Percentiles rank a stretch among this genome's conserved stretches.
Conservation (phyloP, 169 alveolate species). For the Besnoitia besnoiti region DNA sequence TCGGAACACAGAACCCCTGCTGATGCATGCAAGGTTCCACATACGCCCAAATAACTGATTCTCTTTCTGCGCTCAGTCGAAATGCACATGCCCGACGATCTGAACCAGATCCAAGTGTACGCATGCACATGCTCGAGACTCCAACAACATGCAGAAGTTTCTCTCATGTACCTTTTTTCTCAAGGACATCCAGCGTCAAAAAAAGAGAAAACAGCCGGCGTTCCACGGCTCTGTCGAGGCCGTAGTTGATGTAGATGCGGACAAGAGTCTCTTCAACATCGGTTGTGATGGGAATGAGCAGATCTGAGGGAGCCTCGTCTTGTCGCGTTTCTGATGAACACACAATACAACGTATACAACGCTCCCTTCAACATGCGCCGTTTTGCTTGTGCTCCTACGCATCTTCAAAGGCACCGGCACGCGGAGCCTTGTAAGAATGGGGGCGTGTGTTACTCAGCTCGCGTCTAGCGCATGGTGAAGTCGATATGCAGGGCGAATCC, state of each 20-base stretch:
- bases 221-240: conserved; percentile 37
- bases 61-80: no score
- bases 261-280: conserved; percentile 55
- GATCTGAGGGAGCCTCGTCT: conserved; percentile 56
- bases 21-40: not conserved
- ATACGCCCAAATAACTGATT: no score
- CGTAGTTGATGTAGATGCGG: conserved; percentile 58
- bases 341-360: no score
- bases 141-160: not conserved
- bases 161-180: conserved; percentile 42
- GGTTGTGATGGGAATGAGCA: conserved; percentile 43
- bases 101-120: not conserved
- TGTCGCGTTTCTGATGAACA: conserved; percentile 48
- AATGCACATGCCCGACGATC: no score
- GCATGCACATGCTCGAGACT: not conserved
- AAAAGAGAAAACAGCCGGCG: conserved; percentile 61
- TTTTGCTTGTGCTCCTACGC: no score
- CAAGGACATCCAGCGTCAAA: conserved; percentile 52
- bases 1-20: not conserved
- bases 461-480: no score
- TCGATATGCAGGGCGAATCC: no score
- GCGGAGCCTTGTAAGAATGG: no score
- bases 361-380: no score
- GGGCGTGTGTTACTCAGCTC: no score
- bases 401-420: no score